Evolutionary conservation across 2,329 filamentous ascomycete genomes (phyloP).

Genomic region (Hypoxylon sp.): DNA sequence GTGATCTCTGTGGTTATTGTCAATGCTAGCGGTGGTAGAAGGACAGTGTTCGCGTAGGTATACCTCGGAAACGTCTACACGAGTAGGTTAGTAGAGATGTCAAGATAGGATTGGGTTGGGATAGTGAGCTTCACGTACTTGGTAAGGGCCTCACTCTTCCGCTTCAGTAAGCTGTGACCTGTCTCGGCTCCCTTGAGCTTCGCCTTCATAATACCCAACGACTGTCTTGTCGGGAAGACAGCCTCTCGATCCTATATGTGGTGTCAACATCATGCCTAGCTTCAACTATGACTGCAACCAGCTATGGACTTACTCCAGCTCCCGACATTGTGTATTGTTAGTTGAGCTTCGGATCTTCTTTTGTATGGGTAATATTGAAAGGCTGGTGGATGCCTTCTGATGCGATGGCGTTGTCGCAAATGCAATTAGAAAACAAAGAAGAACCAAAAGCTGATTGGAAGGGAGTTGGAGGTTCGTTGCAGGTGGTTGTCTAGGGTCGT

Average conservation of each 20-base stretch:
- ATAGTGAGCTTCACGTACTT: slow-evolving; percentile 74
- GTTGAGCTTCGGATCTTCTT: slow-evolving; percentile 9
- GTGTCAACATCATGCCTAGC: slow-evolving; percentile 39
- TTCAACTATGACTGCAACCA: slow-evolving; percentile 10
- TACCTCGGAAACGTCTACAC: slow-evolving; percentile 88
- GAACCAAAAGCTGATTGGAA: slow-evolving; percentile 20
- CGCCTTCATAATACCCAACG: slow-evolving; percentile 95
- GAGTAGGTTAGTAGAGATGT: slow-evolving; percentile 31
- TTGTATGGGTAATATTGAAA: neutral
- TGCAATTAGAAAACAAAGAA: neutral
- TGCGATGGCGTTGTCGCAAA: neutral
- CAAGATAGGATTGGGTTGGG: neutral
- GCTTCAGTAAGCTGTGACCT: slow-evolving; percentile 94
- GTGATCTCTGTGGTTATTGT: slow-evolving; percentile 80
- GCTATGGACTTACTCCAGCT: slow-evolving; percentile 61
- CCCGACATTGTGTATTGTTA: slow-evolving; percentile 64
- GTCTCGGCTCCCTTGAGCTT: slow-evolving; percentile 96
- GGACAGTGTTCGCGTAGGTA: slow-evolving; percentile 26
- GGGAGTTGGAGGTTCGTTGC: slow-evolving; percentile 22
- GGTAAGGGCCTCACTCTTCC: slow-evolving; percentile 97
- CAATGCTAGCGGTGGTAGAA: slow-evolving; percentile 3
- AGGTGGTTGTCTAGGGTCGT: slow-evolving; percentile 17
- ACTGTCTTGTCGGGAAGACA: slow-evolving; percentile 98
- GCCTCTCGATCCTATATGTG: slow-evolving; percentile 84
- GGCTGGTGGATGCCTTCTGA: neutral